Percentiles rank a stretch among this genome's conserved stretches.
Evolutionary conservation across 139 green algal species (phyloP).

Genomic region (Chlamydomonas sp.): DNA sequence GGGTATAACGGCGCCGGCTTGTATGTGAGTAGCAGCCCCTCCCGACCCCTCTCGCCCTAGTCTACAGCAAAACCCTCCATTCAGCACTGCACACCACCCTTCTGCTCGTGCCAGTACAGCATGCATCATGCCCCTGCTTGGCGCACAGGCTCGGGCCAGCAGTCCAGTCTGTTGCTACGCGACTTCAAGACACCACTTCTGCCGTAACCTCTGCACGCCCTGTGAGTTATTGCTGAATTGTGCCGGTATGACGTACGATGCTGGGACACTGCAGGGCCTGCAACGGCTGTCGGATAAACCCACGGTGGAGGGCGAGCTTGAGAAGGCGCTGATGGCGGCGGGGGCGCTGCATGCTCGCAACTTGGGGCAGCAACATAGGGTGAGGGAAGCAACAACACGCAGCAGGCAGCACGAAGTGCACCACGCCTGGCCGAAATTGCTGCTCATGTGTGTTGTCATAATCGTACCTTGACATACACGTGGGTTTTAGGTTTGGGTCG

Average conservation of each 20-base stretch:
- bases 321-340: slow-evolving; percentile 73
- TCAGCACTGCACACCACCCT: no score
- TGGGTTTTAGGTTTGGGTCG: no score
- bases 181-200: no score
- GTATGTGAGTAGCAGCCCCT: slow-evolving; percentile 14
- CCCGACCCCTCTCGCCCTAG: neutral
- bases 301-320: slow-evolving; percentile 91
- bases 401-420: neutral
- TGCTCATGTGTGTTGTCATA: no score
- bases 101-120: no score
- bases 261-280: slow-evolving; percentile 77
- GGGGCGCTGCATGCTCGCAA: slow-evolving; percentile 58
- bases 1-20: slow-evolving; percentile 22
- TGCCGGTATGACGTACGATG: neutral
- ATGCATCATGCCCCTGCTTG: no score
- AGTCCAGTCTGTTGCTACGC: no score
- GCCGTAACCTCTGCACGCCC: no score
- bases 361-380: neutral
- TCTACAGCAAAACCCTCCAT: neutral
- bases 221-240: neutral
- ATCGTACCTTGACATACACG: no score
- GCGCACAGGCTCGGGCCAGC: no score
- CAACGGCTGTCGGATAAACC: slow-evolving; percentile 85
- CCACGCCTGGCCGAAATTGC: no score
- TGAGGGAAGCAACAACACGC: neutral